Evolutionary conservation across 1,284 basidiomycete genomes (phyloP).

Genomic region (Fomitopsis pinicola): DNA sequence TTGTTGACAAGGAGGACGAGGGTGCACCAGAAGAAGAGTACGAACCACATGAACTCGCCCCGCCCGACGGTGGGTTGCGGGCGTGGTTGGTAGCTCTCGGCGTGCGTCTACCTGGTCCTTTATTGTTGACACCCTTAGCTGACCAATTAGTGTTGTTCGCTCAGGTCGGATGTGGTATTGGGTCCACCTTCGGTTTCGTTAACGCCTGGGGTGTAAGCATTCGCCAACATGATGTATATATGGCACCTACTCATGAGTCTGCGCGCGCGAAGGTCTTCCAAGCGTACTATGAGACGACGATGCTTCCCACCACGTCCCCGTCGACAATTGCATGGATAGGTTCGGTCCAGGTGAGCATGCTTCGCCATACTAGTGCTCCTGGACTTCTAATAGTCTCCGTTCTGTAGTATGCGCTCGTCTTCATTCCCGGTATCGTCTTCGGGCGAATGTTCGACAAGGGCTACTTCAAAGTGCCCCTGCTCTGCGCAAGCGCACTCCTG

Average conservation of each 20-base stretch:
- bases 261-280: constrained; percentile 35
- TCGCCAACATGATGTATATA: neutral
- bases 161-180: constrained; percentile 21
- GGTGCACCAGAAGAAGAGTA: neutral
- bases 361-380: neutral
- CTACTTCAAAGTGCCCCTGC: constrained; percentile 37
- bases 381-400: neutral
- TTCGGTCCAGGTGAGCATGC: constrained; percentile 50
- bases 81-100: constrained; percentile 37
- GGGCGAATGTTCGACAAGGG: constrained; percentile 54
- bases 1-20: neutral
- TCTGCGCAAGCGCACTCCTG: constrained; percentile 29
- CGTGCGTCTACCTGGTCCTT: constrained; percentile 21
- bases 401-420: constrained; percentile 38
- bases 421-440: constrained; percentile 43
- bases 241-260: neutral
- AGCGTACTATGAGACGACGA: constrained; percentile 36
- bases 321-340: constrained; percentile 74
- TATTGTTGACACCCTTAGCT: neutral
- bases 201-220: constrained; percentile 39
- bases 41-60: constrained; percentile 4
- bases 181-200: constrained; percentile 37
- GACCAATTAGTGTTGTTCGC: neutral
- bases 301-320: constrained; percentile 31
- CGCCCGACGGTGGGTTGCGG: constrained; percentile 36